These are phyloP conservation scores for Arabidopsis arenosa DNA, from an alignment of 345 rosid genomes.

Conservation along the genomic window DNA sequence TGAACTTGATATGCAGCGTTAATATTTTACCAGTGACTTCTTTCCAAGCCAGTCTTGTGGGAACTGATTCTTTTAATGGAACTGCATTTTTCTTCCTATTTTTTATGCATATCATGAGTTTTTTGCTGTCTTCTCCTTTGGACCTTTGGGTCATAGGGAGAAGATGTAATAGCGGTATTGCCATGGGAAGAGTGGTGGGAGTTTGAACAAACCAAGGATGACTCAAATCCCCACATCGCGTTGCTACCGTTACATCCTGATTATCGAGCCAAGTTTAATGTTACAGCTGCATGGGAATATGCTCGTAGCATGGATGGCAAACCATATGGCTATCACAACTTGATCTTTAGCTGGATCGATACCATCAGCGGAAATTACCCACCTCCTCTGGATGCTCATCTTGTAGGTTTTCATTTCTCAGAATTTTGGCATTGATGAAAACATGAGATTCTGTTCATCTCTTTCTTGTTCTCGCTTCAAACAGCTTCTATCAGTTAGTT, in stretches of 20 bases:
- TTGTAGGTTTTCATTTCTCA: conserved; percentile 55
- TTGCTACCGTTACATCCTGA: conserved; percentile 94
- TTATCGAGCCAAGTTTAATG: conserved; percentile 82
- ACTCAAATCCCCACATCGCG: conserved; percentile 90
- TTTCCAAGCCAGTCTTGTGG: background rate
- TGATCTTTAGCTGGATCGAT: conserved; percentile 99
- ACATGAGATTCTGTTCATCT: background rate
- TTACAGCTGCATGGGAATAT: conserved; percentile 97
- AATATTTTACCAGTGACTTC: background rate
- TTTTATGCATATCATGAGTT: conserved; percentile 3
- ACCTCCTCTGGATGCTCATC: conserved; percentile 92
- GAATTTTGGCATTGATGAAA: conserved; percentile 5
- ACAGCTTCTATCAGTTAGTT: background rate
- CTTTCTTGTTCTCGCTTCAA: conserved; percentile 9
- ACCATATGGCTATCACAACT: conserved; percentile 96
- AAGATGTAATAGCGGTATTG: conserved; percentile 76
- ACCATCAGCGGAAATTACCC: conserved; percentile 85
- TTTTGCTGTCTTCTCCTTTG: conserved; percentile 2
- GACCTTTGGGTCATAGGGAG: conserved; percentile 61
- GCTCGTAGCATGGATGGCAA: conserved; percentile 82
- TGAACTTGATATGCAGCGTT: conserved; percentile 4
- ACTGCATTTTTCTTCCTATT: background rate
- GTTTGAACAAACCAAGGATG: conserved; percentile 87
- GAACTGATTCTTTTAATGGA: conserved; percentile 1
- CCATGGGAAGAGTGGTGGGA: conserved; percentile 99